These are phyloP conservation scores for Exophiala viscosa DNA, from an alignment of 2,329 filamentous ascomycete genomes.

Conservation along the genomic window DNA sequence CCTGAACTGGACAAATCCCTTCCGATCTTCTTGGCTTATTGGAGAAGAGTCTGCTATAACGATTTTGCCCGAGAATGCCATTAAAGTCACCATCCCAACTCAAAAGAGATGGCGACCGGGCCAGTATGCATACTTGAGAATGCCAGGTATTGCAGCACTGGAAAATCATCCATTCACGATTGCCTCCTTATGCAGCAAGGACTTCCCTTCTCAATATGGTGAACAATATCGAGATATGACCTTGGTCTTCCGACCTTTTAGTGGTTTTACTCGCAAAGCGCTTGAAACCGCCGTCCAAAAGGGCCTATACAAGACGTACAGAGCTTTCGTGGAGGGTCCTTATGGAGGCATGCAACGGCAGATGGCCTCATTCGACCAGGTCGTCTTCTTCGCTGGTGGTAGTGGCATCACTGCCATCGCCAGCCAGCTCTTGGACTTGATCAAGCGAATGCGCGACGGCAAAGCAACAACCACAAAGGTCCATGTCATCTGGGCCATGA, in stretches of 20 bases:
- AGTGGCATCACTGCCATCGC: conserved; percentile 92
- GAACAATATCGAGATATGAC: conserved; percentile 84
- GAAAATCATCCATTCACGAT: conserved; percentile 97
- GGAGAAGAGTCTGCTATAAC: conserved; percentile 90
- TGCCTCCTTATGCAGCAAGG: conserved; percentile 83
- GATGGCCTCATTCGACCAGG: conserved; percentile 87
- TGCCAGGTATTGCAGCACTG: conserved; percentile 85
- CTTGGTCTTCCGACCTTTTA: conserved; percentile 85
- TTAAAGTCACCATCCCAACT: conserved; percentile 92
- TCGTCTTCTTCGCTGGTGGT: conserved; percentile 87
- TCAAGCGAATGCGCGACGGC: conserved; percentile 91
- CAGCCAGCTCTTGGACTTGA: conserved; percentile 85
- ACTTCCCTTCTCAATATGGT: conserved; percentile 89
- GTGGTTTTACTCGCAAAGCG: conserved; percentile 82
- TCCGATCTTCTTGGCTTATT: conserved; percentile 74
- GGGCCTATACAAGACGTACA: conserved; percentile 86
- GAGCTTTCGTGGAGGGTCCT: conserved; percentile 87
- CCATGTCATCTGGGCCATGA: conserved; percentile 90
- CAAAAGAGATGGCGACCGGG: conserved; percentile 90
- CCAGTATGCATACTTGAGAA: conserved; percentile 90
- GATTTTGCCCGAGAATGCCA: conserved; percentile 85
- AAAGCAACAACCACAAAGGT: conserved; percentile 90
- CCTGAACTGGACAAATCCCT: conserved; percentile 83
- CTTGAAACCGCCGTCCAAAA: conserved; percentile 78
- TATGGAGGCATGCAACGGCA: conserved; percentile 93